Evolutionary conservation across 768 basidiomycete species (phyloP).

Genomic region (Stropharia rugosoannulata): DNA sequence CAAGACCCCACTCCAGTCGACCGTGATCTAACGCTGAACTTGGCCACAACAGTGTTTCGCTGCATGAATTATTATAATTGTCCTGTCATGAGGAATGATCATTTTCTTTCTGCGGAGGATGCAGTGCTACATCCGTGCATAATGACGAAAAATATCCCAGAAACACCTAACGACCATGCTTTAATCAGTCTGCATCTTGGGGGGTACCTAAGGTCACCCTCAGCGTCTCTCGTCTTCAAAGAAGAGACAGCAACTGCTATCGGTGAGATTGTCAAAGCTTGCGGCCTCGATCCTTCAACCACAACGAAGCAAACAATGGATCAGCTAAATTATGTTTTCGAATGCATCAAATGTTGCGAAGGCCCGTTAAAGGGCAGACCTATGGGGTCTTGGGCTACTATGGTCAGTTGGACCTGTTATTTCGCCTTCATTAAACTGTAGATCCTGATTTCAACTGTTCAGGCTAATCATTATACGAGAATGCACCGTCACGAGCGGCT

Average conservation of each 20-base stretch:
- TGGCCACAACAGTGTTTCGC: background rate
- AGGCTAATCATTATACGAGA: background rate
- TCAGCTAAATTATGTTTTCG: background rate
- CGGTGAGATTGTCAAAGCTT: background rate
- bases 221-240: background rate
- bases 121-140: background rate
- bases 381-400: background rate
- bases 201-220: background rate
- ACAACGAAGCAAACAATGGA: constrained; percentile 2
- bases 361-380: background rate
- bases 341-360: background rate
- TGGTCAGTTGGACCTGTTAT: background rate
- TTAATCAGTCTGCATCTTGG: background rate
- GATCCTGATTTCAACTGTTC: background rate
- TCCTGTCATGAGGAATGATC: too few species aligned
- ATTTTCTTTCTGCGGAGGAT: background rate
- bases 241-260: background rate
- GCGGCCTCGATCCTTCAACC: background rate
- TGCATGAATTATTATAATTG: background rate
- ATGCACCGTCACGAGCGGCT: background rate
- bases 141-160: background rate
- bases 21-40: background rate
- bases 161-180: background rate
- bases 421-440: background rate
- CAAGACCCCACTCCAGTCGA: background rate